These are phyloP conservation scores for Annona cherimola DNA, from an alignment of 164 flowering plant species.

Conservation along the genomic window DNA sequence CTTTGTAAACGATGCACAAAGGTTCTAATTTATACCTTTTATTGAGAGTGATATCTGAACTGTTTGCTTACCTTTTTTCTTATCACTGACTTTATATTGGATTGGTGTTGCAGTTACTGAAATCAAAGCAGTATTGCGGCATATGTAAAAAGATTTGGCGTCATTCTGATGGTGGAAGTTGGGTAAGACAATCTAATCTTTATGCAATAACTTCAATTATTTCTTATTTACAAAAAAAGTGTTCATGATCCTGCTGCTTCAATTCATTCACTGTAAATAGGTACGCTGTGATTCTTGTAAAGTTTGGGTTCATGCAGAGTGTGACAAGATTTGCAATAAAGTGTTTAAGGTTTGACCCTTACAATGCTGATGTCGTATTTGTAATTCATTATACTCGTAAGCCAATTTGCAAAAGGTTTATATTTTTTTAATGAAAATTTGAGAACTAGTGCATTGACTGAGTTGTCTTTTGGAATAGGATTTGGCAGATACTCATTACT, in stretches of 20 bases:
- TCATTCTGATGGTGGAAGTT: conserved; percentile 83
- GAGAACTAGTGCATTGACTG: conserved; percentile 9
- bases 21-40: conserved; percentile 34
- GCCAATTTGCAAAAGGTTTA: not conserved
- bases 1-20: conserved; percentile 67
- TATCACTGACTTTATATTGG: not conserved
- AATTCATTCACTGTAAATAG: conserved; percentile 24
- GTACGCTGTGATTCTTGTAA: conserved; percentile 93
- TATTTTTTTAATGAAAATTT: not conserved
- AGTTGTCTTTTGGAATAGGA: conserved; percentile 37
- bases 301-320: conserved; percentile 95
- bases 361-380: not conserved
- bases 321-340: conserved; percentile 62
- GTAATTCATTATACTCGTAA: not conserved
- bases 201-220: not conserved
- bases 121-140: conserved; percentile 86
- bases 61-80: not conserved
- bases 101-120: conserved; percentile 44
- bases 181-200: conserved; percentile 47
- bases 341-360: conserved; percentile 56
- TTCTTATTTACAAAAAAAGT: not conserved
- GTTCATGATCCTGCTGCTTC: not conserved
- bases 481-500: conserved; percentile 63
- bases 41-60: not conserved
- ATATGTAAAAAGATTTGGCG: conserved; percentile 92